Percentiles rank a stretch among this genome's conserved stretches.
These are phyloP conservation scores for Arabis alpina DNA, from an alignment of 345 rosid genomes.

Conservation along the genomic window DNA sequence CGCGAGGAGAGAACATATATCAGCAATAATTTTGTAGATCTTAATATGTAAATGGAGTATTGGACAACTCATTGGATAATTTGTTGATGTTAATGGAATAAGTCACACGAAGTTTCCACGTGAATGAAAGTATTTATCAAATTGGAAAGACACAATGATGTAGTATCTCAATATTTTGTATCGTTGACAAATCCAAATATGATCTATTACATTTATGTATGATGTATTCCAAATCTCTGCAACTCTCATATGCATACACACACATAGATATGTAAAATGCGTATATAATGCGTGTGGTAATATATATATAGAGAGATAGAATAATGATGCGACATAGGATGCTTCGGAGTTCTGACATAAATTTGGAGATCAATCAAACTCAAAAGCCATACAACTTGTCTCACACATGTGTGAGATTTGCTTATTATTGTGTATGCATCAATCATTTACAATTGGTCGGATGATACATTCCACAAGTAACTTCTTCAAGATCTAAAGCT, in stretches of 20 bases:
- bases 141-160: too few relatives aligned
- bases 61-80: background rate
- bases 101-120: constrained; percentile 30
- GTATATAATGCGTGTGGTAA: constrained; percentile 31
- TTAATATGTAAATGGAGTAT: background rate
- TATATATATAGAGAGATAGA: background rate
- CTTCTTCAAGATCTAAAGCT: constrained; percentile 28
- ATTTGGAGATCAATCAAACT: constrained; percentile 34
- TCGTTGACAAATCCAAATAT: constrained; percentile 39
- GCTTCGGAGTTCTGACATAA: constrained; percentile 40
- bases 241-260: constrained; percentile 11
- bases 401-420: constrained; percentile 41
- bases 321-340: constrained; percentile 39
- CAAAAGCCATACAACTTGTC: constrained; percentile 36
- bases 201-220: constrained; percentile 15
- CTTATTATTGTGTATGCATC: constrained; percentile 34
- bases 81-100: background rate
- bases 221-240: constrained; percentile 21
- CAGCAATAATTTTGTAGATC: background rate
- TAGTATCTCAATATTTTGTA: background rate
- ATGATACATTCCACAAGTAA: constrained; percentile 21
- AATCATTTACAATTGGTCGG: constrained; percentile 31
- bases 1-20: too few relatives aligned
- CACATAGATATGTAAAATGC: background rate
- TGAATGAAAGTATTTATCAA: constrained; percentile 3